These are phyloP conservation scores for Nemania sp. DNA, from an alignment of 2,329 filamentous ascomycete genomes.

Conservation along the genomic window DNA sequence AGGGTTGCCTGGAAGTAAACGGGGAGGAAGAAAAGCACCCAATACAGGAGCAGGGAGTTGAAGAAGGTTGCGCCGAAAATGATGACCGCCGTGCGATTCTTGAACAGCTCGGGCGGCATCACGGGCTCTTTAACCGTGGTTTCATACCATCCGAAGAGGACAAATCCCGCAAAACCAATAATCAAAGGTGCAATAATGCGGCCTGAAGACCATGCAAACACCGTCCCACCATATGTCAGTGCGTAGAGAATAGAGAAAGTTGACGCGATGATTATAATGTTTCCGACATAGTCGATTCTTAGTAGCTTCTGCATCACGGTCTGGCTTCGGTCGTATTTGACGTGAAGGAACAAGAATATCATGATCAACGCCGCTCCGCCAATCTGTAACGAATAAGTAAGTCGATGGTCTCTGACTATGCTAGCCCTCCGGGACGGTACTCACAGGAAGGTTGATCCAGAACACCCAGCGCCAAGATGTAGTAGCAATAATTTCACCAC, in stretches of 20 bases:
- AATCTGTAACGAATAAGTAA: conserved; percentile 31
- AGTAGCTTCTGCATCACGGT: neutral
- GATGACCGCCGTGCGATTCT: conserved; percentile 54
- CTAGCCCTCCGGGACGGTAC: neutral
- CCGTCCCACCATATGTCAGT: conserved; percentile 32
- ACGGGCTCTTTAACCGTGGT: conserved; percentile 46
- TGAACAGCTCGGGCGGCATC: conserved; percentile 59
- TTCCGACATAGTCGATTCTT: conserved; percentile 16
- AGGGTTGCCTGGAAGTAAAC: conserved; percentile 59
- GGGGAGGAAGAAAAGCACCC: conserved; percentile 55
- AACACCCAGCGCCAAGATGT: conserved; percentile 57
- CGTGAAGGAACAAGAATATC: conserved; percentile 48
- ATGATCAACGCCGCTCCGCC: conserved; percentile 44
- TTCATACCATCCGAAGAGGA: conserved; percentile 21
- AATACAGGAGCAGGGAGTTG: conserved; percentile 52
- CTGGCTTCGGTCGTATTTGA: conserved; percentile 14
- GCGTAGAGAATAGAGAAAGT: conserved; percentile 37
- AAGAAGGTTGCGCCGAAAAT: conserved; percentile 53
- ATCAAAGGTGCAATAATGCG: conserved; percentile 32
- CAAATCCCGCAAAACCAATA: conserved; percentile 28
- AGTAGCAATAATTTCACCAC: conserved; percentile 37
- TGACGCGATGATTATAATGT: neutral
- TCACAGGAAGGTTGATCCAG: conserved; percentile 50
- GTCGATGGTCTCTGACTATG: neutral
- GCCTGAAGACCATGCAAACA: conserved; percentile 25